These are phyloP conservation scores for Solanum hybrid DNA, from an alignment of 305 asterid genomes.

Conservation along the genomic window DNA sequence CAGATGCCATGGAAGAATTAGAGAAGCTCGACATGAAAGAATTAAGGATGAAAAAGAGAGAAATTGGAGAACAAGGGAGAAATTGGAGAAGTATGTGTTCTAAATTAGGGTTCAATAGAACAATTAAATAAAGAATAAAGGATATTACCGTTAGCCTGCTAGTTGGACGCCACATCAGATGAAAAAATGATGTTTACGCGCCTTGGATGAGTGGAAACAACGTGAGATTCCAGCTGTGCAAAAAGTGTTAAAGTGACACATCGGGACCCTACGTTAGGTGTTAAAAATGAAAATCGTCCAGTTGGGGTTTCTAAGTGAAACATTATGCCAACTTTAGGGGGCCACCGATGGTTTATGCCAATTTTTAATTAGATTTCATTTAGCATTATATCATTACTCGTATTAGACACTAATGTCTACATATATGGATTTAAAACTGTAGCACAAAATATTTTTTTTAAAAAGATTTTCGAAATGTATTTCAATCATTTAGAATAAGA, in stretches of 20 bases:
- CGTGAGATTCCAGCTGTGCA: background rate
- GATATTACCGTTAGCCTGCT: background rate
- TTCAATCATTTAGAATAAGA: background rate
- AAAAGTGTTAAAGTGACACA: background rate
- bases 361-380: background rate
- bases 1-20: background rate
- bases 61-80: background rate
- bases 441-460: rapidly evolving
- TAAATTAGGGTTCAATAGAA: background rate
- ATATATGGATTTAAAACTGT: background rate
- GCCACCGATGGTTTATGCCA: background rate
- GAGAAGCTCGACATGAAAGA: background rate
- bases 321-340: background rate
- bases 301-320: background rate
- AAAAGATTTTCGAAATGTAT: background rate
- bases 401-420: background rate
- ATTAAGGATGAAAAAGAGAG: background rate
- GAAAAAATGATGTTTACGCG: background rate
- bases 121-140: background rate
- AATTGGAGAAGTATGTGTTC: background rate
- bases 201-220: background rate
- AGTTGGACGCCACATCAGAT: background rate
- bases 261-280: background rate
- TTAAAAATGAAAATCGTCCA: background rate
- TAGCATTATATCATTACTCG: background rate